A percentile compares a stretch with the other conserved stretches of the same genome.
Conservation (phyloP, 176 grass and related monocot genomes). For the Avena eriantha region DNA sequence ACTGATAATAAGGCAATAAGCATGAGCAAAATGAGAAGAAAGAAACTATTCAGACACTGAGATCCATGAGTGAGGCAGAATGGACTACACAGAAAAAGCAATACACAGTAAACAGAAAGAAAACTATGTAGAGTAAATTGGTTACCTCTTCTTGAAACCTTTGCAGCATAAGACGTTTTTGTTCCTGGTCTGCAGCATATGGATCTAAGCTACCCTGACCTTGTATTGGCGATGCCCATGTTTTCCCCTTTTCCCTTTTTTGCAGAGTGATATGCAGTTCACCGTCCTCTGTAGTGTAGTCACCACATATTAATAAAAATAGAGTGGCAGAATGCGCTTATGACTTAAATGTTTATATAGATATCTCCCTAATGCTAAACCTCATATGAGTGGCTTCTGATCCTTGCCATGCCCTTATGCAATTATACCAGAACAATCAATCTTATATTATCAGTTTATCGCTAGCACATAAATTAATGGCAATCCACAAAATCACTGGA, state of each 20-base stretch:
- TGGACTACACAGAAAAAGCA: background rate
- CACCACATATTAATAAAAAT: constrained; percentile 14
- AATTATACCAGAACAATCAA: background rate
- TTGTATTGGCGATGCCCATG: constrained; percentile 94
- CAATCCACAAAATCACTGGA: background rate
- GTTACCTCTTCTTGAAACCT: constrained; percentile 99
- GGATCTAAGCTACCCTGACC: constrained; percentile 85
- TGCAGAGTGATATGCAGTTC: constrained; percentile 92
- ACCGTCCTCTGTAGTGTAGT: constrained; percentile 70
- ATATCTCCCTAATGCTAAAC: background rate
- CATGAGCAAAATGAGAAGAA: background rate
- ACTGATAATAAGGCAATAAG: background rate
- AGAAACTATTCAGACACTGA: background rate
- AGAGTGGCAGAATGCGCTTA: background rate
- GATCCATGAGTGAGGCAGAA: background rate
- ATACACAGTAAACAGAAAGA: background rate
- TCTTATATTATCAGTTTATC: background rate
- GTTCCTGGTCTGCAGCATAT: constrained; percentile 83
- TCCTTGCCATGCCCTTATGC: constrained; percentile 3
- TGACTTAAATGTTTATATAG: background rate
- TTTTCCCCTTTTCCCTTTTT: constrained; percentile 92
- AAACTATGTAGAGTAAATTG: constrained; percentile 12
- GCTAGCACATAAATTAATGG: background rate
- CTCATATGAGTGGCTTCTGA: background rate
- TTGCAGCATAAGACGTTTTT: constrained; percentile 98